phyloP scores from a whole-genome alignment of 2,329 filamentous ascomycete species.

The Lecanicillium sp. region DNA sequence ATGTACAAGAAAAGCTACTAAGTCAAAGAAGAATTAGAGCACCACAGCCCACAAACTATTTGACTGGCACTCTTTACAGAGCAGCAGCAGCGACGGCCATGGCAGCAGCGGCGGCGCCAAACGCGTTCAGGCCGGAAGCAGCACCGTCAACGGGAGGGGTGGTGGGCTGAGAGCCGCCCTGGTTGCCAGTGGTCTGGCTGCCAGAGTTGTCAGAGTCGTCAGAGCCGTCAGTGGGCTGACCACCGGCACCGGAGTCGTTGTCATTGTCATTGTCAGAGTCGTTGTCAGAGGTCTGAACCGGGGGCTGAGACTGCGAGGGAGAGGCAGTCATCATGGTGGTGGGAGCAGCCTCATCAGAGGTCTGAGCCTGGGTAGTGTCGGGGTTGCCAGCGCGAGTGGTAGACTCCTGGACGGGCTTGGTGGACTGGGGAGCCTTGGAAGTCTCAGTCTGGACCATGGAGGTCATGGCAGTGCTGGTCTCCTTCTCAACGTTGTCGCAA shows the following conservation, averaged over 20 bases:
- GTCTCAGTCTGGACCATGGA: slow-evolving; percentile 13
- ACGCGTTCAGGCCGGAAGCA: slow-evolving; percentile 19
- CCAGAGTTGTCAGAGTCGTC: background rate
- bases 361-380: slow-evolving; percentile 17
- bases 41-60: background rate
- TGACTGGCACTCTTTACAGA: slow-evolving; percentile 15
- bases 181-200: slow-evolving; percentile 1
- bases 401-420: slow-evolving; percentile 14
- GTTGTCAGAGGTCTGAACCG: slow-evolving; percentile 13
- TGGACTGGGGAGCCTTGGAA: slow-evolving; percentile 13
- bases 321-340: slow-evolving; percentile 7
- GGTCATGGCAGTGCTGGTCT: slow-evolving; percentile 2
- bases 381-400: slow-evolving; percentile 11
- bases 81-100: slow-evolving; percentile 20
- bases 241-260: slow-evolving; percentile 8
- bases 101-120: slow-evolving; percentile 22
- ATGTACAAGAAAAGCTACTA: slow-evolving; percentile 4
- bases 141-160: slow-evolving; percentile 4
- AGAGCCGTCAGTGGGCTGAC: slow-evolving; percentile 11
- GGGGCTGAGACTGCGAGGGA: slow-evolving; percentile 6
- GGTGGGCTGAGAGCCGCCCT: slow-evolving; percentile 1
- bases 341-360: slow-evolving; percentile 11
- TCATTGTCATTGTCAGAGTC: slow-evolving; percentile 15
- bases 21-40: background rate
- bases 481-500: slow-evolving; percentile 32